Evolutionary conservation across 306 rosid genomes (phyloP).

Genomic region (Prunus mume): DNA sequence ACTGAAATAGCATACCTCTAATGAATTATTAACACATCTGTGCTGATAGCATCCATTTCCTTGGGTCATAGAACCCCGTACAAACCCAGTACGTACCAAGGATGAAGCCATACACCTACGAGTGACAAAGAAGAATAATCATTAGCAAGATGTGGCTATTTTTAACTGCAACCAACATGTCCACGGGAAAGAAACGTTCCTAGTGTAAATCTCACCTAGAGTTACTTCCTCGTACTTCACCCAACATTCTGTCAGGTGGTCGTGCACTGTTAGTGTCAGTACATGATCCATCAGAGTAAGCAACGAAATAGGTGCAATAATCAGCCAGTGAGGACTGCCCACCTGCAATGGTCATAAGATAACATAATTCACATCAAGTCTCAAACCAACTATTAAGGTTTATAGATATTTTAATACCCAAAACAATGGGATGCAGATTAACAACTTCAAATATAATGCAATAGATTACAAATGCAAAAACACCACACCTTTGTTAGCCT

Average conservation of each 20-base stretch:
- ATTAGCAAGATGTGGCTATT: slow-evolving; percentile 21
- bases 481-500: slow-evolving; percentile 77
- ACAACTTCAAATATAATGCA: slow-evolving; percentile 13
- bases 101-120: slow-evolving; percentile 96
- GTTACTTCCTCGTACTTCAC: slow-evolving; percentile 91
- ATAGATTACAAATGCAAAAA: slow-evolving; percentile 3
- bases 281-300: slow-evolving; percentile 98
- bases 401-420: neutral
- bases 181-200: neutral
- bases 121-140: slow-evolving; percentile 21
- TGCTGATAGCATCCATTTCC: slow-evolving; percentile 99
- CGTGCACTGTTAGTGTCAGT: slow-evolving; percentile 90
- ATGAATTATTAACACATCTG: slow-evolving; percentile 66
- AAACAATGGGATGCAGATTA: neutral
- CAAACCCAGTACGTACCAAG: slow-evolving; percentile 88
- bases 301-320: slow-evolving; percentile 95
- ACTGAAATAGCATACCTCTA: slow-evolving; percentile 58
- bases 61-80: slow-evolving; percentile 81
- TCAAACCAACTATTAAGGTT: neutral
- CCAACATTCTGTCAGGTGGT: slow-evolving; percentile 95
- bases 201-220: slow-evolving; percentile 60
- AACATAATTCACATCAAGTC: slow-evolving; percentile 17
- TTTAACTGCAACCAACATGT: slow-evolving; percentile 4
- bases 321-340: slow-evolving; percentile 99
- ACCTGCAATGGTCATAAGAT: slow-evolving; percentile 49